Evolutionary conservation across 495 filamentous ascomycete genomes (phyloP).

Genomic region (Aspergillus bridgeri): DNA sequence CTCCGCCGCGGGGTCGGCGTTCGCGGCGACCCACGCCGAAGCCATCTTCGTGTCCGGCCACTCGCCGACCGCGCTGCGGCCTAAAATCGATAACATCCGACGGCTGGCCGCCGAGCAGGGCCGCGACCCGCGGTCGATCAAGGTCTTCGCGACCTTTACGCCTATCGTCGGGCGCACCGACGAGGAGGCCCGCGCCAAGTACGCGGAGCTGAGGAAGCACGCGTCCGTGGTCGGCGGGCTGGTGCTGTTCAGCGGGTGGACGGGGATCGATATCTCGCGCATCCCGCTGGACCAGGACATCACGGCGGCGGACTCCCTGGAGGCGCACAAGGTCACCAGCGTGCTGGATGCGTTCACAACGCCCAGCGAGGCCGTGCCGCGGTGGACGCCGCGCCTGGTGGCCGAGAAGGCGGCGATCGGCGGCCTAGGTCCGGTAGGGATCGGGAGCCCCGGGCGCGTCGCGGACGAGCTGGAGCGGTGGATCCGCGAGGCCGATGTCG

Average conservation of each 20-base stretch:
- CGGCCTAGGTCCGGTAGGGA: constrained; percentile 48
- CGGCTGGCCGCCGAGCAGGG: constrained; percentile 47
- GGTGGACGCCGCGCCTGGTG: constrained; percentile 51
- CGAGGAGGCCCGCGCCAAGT: constrained; percentile 53
- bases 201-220: constrained; percentile 48
- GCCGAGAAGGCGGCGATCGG: constrained; percentile 58
- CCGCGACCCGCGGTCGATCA: constrained; percentile 53
- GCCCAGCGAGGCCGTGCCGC: constrained; percentile 46
- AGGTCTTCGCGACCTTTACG: constrained; percentile 58
- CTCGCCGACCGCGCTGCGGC: constrained; percentile 45
- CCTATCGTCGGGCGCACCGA: constrained; percentile 55
- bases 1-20: constrained; percentile 53
- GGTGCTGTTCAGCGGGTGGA: constrained; percentile 60
- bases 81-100: constrained; percentile 55
- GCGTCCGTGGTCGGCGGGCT: constrained; percentile 54
- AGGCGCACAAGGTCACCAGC: constrained; percentile 50
- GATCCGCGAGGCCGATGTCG: constrained; percentile 56
- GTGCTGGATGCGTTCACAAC: constrained; percentile 50
- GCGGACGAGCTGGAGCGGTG: constrained; percentile 59
- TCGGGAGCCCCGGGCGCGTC: constrained; percentile 53
- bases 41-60: constrained; percentile 61
- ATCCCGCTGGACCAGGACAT: constrained; percentile 56
- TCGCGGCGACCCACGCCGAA: constrained; percentile 60
- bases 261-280: constrained; percentile 58
- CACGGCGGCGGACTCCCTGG: constrained; percentile 46